Base-by-base conservation (phyloP, 2,329 filamentous ascomycete species). In the Aspergillus intermedius region DNA sequence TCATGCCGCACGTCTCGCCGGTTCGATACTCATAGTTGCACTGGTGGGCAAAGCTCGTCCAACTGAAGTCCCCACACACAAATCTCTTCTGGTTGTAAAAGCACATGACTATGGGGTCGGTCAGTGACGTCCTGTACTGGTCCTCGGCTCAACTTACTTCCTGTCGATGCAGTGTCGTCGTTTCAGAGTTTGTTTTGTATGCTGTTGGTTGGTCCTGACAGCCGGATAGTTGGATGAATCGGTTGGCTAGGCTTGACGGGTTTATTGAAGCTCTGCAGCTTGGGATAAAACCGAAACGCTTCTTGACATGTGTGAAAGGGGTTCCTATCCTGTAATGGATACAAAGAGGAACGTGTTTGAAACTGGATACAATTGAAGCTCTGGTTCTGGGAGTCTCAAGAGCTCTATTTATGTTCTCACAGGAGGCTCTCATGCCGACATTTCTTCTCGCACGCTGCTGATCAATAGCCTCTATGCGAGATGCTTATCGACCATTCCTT, bases 1-100 rank as follows among this genome's bases (percentile, higher is more conserved):
- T 95, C 74, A 95, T 85, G 53, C 91, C 91, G 73, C 91, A 97
- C 34, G 91, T 96, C 77, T 97, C 91, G 62, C 91, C 91, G 58
- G 88, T 95, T 57, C 91, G 87, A 74, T 95, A 94, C 70, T 96
- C 91, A 72, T 89, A 90, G 70, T 87, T 85, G 79, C 91, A 97
- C 68, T 95, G 91, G 70, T 91, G 82, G 57, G 87, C 84, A 76
- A 96, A 96, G 74, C 86, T 86, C 57, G 88, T 87, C 91, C 91
- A 97, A 71, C 90, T 89, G 85, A 87, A 95, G 78, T 89, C 91
- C 64, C 87, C 87, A 74, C 91, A 97, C 49, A 71, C 71, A 80
- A 87, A 95, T 60, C 82, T 80, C 69, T 86, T 89, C 72, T 91
- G 87, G 64, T 96, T 90, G 77, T 91, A 97, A 78, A 93, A 96